Percentiles rank a stretch among this genome's conserved stretches.
phyloP scores from a whole-genome alignment of 31 red algal genomes.

The Pterothamnion heteromorphum region DNA sequence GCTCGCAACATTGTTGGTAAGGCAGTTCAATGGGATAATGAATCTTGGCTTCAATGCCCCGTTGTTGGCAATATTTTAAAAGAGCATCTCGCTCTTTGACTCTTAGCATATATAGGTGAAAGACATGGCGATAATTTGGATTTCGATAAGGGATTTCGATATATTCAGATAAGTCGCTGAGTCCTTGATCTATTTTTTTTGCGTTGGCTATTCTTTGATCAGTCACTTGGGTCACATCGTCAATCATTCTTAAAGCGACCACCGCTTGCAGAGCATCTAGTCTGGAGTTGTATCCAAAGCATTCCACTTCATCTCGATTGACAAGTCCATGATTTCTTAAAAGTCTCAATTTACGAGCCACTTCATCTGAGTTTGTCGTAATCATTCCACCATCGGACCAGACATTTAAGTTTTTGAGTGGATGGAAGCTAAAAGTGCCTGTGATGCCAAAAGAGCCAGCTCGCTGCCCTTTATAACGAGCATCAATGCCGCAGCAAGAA shows the following conservation, averaged over 20 bases:
- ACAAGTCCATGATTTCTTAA: slow-evolving; percentile 10
- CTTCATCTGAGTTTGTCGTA: background rate
- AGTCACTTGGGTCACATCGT: background rate
- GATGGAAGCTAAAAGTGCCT: slow-evolving; percentile 27
- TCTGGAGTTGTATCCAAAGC: slow-evolving; percentile 8
- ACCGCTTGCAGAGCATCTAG: slow-evolving; percentile 43
- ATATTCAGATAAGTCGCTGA: background rate
- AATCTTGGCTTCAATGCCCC: slow-evolving; percentile 53
- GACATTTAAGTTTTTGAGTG: slow-evolving; percentile 30
- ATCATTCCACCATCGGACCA: slow-evolving; percentile 41
- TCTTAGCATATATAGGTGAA: slow-evolving; percentile 59
- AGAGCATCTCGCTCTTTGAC: slow-evolving; percentile 60
- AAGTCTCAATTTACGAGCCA: background rate
- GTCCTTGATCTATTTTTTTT: background rate
- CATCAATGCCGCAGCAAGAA: slow-evolving; percentile 19
- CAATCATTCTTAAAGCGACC: background rate
- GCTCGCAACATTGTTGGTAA: no score
- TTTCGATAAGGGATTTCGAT: slow-evolving; percentile 41
- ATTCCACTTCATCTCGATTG: slow-evolving; percentile 3
- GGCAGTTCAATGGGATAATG: slow-evolving; percentile 48
- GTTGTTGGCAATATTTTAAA: slow-evolving; percentile 34
- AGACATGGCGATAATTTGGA: slow-evolving; percentile 40
- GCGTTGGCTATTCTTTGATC: background rate
- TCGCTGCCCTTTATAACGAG: background rate
- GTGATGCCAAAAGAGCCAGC: slow-evolving; percentile 27